These are phyloP conservation scores for Hypoxylon sp. DNA, from an alignment of 2,329 filamentous ascomycete species.

Conservation along the genomic window DNA sequence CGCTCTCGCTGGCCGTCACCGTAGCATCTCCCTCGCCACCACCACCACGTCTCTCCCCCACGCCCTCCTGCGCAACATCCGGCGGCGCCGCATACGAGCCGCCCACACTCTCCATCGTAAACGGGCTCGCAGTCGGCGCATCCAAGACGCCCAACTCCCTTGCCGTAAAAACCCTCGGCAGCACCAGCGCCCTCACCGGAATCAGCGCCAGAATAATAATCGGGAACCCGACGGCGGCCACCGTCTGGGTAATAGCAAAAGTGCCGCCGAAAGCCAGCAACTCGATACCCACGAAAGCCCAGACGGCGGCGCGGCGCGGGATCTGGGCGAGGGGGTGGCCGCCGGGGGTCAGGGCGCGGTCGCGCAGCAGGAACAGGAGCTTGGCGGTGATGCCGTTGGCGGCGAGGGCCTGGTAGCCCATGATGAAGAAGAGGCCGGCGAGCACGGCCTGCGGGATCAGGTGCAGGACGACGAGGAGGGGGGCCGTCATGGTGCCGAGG, in stretches of 20 bases:
- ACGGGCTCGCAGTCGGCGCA: slow-evolving; percentile 80
- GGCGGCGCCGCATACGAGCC: slow-evolving; percentile 67
- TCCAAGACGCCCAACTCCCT: slow-evolving; percentile 76
- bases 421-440: slow-evolving; percentile 86
- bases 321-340: slow-evolving; percentile 73
- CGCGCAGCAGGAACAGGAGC: slow-evolving; percentile 77
- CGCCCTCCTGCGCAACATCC: slow-evolving; percentile 24
- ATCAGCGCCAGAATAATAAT: slow-evolving; percentile 79
- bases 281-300: slow-evolving; percentile 78
- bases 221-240: slow-evolving; percentile 86
- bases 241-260: slow-evolving; percentile 86
- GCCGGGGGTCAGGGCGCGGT: slow-evolving; percentile 72
- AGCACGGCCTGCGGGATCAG: slow-evolving; percentile 85
- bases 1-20: slow-evolving; percentile 11
- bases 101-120: slow-evolving; percentile 82
- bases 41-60: background rate
- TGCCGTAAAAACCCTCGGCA: slow-evolving; percentile 72
- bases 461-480: slow-evolving; percentile 80
- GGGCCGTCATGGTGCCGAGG: slow-evolving; percentile 83
- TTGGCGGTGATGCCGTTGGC: slow-evolving; percentile 84
- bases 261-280: slow-evolving; percentile 81
- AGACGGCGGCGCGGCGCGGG: slow-evolving; percentile 74
- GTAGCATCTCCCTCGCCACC: slow-evolving; percentile 9
- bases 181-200: slow-evolving; percentile 73
- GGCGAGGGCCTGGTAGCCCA: slow-evolving; percentile 84